Conservation (phyloP, 441 rosid species). For the Jatropha multifida region DNA sequence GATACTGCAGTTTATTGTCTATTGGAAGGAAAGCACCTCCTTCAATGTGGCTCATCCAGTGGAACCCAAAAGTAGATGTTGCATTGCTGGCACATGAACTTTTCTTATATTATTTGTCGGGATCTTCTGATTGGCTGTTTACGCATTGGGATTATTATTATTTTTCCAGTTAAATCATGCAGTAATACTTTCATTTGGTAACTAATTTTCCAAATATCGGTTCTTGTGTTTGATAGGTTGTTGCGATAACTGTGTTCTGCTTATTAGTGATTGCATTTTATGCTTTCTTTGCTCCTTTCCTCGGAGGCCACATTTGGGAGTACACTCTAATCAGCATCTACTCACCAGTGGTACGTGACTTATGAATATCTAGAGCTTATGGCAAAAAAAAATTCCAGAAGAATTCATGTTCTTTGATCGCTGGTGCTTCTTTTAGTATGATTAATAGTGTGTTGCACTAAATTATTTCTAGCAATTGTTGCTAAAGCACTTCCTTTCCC, state of each 20-base stretch:
- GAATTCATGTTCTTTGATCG: neutral
- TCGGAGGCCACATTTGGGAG: conserved; percentile 68
- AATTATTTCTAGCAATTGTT: neutral
- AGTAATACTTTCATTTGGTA: neutral
- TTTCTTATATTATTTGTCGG: neutral
- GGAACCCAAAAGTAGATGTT: neutral
- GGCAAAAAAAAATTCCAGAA: neutral
- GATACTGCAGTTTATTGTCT: neutral
- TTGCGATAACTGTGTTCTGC: conserved; percentile 86
- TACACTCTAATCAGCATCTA: conserved; percentile 63
- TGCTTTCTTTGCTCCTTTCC: conserved; percentile 96
- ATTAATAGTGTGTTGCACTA: neutral
- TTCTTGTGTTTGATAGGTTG: conserved; percentile 55
- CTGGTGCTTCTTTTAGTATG: neutral
- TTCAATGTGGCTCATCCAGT: neutral
- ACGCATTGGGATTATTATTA: neutral
- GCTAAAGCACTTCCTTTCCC: neutral
- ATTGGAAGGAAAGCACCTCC: neutral
- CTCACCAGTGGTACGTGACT: conserved; percentile 71
- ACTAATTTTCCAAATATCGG: conserved; percentile 14
- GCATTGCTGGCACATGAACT: neutral
- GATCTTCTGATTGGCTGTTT: neutral
- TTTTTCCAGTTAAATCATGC: neutral
- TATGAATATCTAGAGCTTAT: conserved; percentile 10
- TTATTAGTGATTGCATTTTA: conserved; percentile 77